Evolutionary conservation across 2,329 filamentous ascomycete genomes (phyloP), one percentile per base, ranked within the genome.

Genomic region (Botryosphaeria dothidea): DNA sequence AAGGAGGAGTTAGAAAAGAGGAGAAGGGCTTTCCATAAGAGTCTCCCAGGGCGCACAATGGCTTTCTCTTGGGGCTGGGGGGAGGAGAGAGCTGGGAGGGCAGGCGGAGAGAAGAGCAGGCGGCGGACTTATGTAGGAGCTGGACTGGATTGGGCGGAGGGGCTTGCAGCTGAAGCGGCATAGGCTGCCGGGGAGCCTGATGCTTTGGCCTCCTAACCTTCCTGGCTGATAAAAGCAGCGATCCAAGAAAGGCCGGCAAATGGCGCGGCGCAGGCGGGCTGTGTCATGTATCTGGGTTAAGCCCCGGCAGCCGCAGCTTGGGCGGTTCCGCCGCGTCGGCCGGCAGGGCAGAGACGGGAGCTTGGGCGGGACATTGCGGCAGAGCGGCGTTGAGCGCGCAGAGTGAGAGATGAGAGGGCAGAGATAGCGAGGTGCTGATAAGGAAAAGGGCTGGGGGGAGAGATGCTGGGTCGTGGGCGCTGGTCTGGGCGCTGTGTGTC

Each of bases 341-440:
- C 23, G 11, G 46, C 46, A 27, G 46, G 17, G 46, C 46, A 27
- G 46, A 23, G 43, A 46, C 13, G 46, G 46, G 23, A 27, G 13
- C 13, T 34, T 8, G 31, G 3, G 31, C 31, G 31, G 13, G n/a
- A 6, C 31, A 34, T 34, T 11, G 31, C 31, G 31, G 31, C 31
- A 34, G 31, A 11, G 31, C 31, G 31, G 38, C 8, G 9, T 15
- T 11, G 38, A 15, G 38, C 8, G 38, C 11, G 38, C 38, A 15
- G 4, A n/a, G 38, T 13, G 38, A 41, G 38, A 17, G 8, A 41
- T 41, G 25, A 19, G 29, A 41, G 51, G 51, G 15, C 31, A 19
- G 34, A 57, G 52, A 57, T 57, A 57, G 52, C n/a, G 27, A 34
- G n/a, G 17, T 52, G 54, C 56, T 60, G 56, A 60, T 60, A 60